phyloP scores from a whole-genome alignment of 768 basidiomycete genomes.

The Pisolithus microcarpus region DNA sequence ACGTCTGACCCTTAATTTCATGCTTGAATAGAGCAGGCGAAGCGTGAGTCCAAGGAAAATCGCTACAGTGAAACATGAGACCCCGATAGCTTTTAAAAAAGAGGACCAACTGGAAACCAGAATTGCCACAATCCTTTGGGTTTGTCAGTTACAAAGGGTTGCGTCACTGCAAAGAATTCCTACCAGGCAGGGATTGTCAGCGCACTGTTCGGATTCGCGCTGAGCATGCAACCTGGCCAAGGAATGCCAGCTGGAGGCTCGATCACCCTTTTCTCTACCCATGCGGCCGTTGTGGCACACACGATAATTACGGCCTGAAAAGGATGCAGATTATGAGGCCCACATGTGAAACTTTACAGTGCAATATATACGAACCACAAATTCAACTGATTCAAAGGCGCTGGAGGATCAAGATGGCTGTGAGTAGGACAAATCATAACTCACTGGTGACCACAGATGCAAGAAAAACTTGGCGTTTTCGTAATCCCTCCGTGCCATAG shows the following conservation, averaged over 20 bases:
- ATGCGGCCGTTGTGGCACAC: slow-evolving; percentile 11
- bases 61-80: neutral
- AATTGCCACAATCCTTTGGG: slow-evolving; percentile 12
- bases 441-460: slow-evolving; percentile 12
- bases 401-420: neutral
- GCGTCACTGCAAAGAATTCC: neutral
- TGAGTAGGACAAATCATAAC: neutral
- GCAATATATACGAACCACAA: slow-evolving; percentile 8
- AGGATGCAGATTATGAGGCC: too few relatives aligned
- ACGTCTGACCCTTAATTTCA: neutral
- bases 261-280: slow-evolving; percentile 4
- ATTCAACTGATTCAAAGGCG: slow-evolving; percentile 7
- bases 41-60: neutral
- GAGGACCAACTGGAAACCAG: slow-evolving; percentile 12
- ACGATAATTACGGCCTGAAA: slow-evolving; percentile 14
- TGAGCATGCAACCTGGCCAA: slow-evolving; percentile 11
- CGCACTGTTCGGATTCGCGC: slow-evolving; percentile 6
- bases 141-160: neutral
- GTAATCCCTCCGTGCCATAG: neutral
- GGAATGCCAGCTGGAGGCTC: slow-evolving; percentile 13
- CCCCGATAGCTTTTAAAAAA: neutral
- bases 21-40: neutral
- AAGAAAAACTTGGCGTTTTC: neutral
- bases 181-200: slow-evolving; percentile 19
- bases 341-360: neutral